Base-by-base conservation (phyloP, 176 grass and related monocot genomes). In the Musa itinerans region DNA sequence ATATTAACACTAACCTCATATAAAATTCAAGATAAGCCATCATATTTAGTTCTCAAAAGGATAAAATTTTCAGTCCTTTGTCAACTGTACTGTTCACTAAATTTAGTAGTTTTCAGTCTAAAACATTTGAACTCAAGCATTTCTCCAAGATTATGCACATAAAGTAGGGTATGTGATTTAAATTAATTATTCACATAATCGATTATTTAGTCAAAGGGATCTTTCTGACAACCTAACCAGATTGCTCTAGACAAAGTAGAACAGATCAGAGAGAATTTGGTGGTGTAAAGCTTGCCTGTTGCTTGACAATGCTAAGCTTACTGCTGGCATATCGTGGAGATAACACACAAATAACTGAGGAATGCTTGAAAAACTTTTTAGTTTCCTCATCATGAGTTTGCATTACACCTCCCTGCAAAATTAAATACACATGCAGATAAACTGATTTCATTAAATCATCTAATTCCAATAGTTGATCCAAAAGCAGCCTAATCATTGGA, bases 291-390 rank as follows among this genome's bases (percentile, higher is more conserved):
- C 73, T 58, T 59, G 52, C 73, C 54, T 75, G 25, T 54, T 75
- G 73, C 73, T 75, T 75, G 24, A 75, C n/a, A 75, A 75, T 75
- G 15, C 73, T 75, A 75, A 75, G 73, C 73, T 75, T 75, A 59
- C 73, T 75, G 24, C 73, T 75, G 26, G 54, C 73, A 20, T 75
- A 75, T n/a, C 73, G 73, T 59, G 73, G 73, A n/a, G 73, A 75
- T 58, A 75, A 10, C 16, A 75, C 73, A 75, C 73, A 75, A 75
- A 75, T 75, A 43, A 75, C 26, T n/a, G 73, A 75, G 17, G 73
- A 75, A 75, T 75, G 53, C 54, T 75, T 75, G 73, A 75, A 75
- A 52, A 75, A 75, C 34, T 75, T 75, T 52, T 54, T 53, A 75
- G 73, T 61, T 3, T 75, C 73, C 59, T 75, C 73, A 21, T 75